A percentile compares a stretch with the other conserved stretches of the same genome.
Conservation (phyloP, 139 green algal genomes). For the Closterium sp. region DNA sequence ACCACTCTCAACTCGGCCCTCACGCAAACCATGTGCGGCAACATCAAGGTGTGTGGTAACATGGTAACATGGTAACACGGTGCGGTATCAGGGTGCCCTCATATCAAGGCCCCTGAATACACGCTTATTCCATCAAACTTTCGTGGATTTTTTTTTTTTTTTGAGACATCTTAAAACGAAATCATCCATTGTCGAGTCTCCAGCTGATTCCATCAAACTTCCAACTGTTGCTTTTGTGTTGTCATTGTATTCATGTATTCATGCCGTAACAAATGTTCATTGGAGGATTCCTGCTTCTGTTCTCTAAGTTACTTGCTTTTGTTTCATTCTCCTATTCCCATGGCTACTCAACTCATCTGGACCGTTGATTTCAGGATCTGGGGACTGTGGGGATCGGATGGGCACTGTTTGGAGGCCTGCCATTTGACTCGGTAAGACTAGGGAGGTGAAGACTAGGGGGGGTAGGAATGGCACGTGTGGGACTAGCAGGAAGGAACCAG, state of each 20-base stretch:
- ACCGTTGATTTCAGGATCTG: conserved; percentile 13
- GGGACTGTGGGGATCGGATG: conserved; percentile 29
- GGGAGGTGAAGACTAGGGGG: background rate
- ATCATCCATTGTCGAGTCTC: no score
- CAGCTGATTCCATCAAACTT: no score
- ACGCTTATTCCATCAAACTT: background rate
- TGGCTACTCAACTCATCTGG: no score
- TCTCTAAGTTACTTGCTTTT: no score
- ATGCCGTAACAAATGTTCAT: no score
- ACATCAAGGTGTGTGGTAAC: conserved; percentile 53
- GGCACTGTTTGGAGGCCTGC: conserved; percentile 19
- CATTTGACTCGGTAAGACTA: conserved; percentile 26
- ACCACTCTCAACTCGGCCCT: conserved; percentile 48
- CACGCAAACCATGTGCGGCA: conserved; percentile 55
- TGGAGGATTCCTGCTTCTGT: no score
- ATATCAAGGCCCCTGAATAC: background rate
- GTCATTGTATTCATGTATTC: no score
- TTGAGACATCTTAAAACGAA: no score
- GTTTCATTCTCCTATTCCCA: no score
- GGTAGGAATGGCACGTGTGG: background rate
- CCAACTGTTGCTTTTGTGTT: no score
- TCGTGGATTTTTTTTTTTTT: conserved; percentile 15
- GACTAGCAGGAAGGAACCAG: background rate
- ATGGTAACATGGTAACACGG: background rate
- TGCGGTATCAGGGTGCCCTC: background rate